Percentiles rank a stretch among this genome's conserved stretches.
phyloP scores from a whole-genome alignment of 805 yeast species.

The Candida railenensis region DNA sequence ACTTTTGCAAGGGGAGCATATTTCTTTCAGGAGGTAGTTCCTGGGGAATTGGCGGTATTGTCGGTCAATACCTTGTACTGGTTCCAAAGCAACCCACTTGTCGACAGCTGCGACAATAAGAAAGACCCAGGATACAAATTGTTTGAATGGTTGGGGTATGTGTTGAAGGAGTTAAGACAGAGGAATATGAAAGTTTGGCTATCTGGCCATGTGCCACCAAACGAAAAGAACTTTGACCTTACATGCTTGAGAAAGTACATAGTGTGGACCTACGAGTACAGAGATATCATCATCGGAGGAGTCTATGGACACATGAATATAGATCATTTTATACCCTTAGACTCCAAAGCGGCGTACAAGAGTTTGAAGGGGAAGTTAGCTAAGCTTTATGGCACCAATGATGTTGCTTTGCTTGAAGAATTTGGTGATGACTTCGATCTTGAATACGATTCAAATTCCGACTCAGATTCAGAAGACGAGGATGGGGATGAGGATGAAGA shows the following conservation, averaged over 20 bases:
- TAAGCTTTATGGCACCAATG: slow-evolving; percentile 10
- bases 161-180: slow-evolving; percentile 67
- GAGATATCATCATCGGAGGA: slow-evolving; percentile 83
- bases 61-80: slow-evolving; percentile 77
- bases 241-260: slow-evolving; percentile 74
- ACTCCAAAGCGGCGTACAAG: slow-evolving; percentile 65
- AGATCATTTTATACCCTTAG: slow-evolving; percentile 80
- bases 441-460: neutral
- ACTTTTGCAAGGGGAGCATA: slow-evolving; percentile 74
- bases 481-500: slow-evolving; percentile 2
- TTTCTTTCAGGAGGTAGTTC: slow-evolving; percentile 74
- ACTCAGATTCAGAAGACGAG: neutral
- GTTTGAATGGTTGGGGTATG: slow-evolving; percentile 74
- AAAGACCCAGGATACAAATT: slow-evolving; percentile 80
- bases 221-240: slow-evolving; percentile 70
- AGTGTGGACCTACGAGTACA: slow-evolving; percentile 79
- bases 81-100: slow-evolving; percentile 76
- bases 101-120: slow-evolving; percentile 70
- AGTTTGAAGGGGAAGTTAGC: slow-evolving; percentile 32
- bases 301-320: slow-evolving; percentile 88
- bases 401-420: neutral
- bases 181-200: slow-evolving; percentile 85
- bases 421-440: neutral
- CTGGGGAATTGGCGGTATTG: slow-evolving; percentile 71
- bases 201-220: slow-evolving; percentile 87